Conservation (phyloP, 768 basidiomycete genomes). For the Amanita molliuscula region DNA sequence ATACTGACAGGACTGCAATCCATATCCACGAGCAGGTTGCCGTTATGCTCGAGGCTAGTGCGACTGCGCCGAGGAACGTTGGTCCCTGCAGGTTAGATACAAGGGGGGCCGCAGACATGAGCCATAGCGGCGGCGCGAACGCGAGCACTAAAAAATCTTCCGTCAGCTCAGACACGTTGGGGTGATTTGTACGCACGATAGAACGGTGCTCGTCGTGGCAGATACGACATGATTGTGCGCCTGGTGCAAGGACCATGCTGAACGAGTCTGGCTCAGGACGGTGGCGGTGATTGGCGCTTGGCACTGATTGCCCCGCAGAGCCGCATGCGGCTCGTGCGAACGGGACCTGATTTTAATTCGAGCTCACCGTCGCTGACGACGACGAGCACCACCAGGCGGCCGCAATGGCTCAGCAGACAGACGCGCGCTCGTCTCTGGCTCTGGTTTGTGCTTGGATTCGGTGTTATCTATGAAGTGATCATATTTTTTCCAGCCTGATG, state of each 20-base stretch:
- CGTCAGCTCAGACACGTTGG: background rate
- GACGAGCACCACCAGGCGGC: background rate
- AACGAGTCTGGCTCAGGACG: background rate
- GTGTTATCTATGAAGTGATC: background rate
- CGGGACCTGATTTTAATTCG: background rate
- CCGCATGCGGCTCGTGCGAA: background rate
- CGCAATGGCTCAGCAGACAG: background rate
- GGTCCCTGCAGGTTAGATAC: slow-evolving; percentile 23
- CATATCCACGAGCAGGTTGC: slow-evolving; percentile 23
- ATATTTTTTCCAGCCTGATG: slow-evolving; percentile 26
- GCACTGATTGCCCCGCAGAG: background rate
- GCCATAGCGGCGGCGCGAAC: background rate
- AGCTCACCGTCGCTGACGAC: background rate
- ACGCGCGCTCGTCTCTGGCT: slow-evolving; percentile 16
- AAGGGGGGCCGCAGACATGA: slow-evolving; percentile 15
- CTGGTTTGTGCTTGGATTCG: slow-evolving; percentile 16
- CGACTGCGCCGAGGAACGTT: slow-evolving; percentile 21
- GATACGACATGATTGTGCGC: background rate
- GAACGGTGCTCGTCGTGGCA: background rate
- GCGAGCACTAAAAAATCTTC: background rate
- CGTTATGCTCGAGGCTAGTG: slow-evolving; percentile 19
- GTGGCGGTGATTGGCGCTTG: background rate
- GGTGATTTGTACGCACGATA: background rate
- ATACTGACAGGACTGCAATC: slow-evolving; percentile 21
- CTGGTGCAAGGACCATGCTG: background rate